phyloP scores from a whole-genome alignment of 306 rosid genomes.

The Corylus avellana region DNA sequence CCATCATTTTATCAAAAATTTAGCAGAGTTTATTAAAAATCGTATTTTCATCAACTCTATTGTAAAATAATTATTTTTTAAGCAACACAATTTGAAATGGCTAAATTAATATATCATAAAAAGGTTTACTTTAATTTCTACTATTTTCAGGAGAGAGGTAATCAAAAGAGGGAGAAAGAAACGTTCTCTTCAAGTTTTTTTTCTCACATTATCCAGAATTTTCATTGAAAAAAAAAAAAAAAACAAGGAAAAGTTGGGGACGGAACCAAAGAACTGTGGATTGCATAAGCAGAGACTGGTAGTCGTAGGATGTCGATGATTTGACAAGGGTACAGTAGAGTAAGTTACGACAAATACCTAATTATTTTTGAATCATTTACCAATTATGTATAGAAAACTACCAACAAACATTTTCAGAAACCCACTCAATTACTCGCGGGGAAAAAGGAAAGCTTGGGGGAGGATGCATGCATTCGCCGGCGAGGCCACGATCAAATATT shows the following conservation, averaged over 20 bases:
- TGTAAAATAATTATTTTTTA: no score
- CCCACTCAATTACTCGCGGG: background rate
- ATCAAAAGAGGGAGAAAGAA: background rate
- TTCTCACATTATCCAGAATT: no score
- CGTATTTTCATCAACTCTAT: no score
- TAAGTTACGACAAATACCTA: constrained; percentile 25
- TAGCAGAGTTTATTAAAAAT: no score
- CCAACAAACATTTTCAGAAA: background rate
- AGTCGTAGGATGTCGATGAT: background rate
- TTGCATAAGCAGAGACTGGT: background rate
- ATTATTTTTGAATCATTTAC: background rate
- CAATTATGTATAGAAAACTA: background rate
- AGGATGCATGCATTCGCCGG: background rate
- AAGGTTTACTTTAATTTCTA: no score
- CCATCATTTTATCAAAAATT: no score
- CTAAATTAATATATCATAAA: no score
- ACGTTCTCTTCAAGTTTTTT: no score
- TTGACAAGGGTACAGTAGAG: background rate
- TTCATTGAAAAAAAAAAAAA: no score
- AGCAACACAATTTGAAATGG: no score
- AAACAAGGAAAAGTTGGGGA: background rate
- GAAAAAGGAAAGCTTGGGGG: background rate
- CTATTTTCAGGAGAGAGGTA: background rate
- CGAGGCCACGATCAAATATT: background rate
- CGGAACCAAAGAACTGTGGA: background rate